Percentiles rank a stretch among this genome's conserved stretches.
Evolutionary conservation across 1,284 basidiomycete species (phyloP).

Genomic region (Mrakiaceae sp.): DNA sequence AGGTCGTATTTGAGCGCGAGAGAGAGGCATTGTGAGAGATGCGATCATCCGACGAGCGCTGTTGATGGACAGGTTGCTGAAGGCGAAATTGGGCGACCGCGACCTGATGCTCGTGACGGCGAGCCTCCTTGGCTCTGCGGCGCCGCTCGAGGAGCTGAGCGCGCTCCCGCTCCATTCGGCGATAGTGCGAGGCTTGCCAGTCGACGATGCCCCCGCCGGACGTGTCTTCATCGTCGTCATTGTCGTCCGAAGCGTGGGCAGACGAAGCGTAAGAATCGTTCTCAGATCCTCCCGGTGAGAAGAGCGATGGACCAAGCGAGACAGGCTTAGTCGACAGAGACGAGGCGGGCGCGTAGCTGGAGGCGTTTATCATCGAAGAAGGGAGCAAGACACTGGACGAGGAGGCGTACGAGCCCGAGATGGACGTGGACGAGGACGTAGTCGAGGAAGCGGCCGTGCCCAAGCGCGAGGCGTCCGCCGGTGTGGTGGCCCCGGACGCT

Average conservation of each 20-base stretch:
- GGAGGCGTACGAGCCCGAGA: no score
- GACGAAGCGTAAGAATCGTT: no score
- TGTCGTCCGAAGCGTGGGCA: slow-evolving; percentile 23
- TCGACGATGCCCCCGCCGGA: slow-evolving; percentile 11
- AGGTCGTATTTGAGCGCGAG: slow-evolving; percentile 11
- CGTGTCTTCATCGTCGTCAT: slow-evolving; percentile 10
- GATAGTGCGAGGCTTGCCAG: slow-evolving; percentile 30
- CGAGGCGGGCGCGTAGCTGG: no score
- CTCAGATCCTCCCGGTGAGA: background rate
- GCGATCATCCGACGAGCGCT: slow-evolving; percentile 6
- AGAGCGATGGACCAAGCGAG: slow-evolving; percentile 3
- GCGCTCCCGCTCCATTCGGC: slow-evolving; percentile 27
- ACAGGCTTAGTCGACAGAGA: background rate
- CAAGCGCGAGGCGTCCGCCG: background rate
- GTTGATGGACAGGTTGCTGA: background rate
- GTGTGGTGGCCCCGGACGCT: background rate
- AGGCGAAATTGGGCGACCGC: background rate
- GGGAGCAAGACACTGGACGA: no score
- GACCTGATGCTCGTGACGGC: background rate
- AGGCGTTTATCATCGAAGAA: no score
- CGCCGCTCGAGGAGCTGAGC: background rate
- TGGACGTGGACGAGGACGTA: background rate
- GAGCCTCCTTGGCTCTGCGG: background rate
- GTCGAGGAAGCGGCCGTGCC: background rate
- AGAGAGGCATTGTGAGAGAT: background rate